These are phyloP conservation scores for Ascochyta rabiei DNA, from an alignment of 2,329 filamentous ascomycete species.

Conservation along the genomic window DNA sequence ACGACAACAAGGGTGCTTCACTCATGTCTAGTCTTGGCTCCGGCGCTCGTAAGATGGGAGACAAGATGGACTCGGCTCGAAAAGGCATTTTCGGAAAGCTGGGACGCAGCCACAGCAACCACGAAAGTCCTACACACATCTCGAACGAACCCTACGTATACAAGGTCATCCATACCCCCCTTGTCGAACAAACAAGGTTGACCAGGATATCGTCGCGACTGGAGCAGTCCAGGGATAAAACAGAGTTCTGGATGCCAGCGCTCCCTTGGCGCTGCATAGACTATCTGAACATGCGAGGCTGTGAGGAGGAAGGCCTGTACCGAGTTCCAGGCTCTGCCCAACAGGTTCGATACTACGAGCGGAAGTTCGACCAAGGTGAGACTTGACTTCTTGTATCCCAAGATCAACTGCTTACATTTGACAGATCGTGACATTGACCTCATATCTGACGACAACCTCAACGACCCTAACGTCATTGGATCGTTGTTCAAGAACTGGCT, in stretches of 20 bases:
- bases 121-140: slow-evolving; percentile 66
- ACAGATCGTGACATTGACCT: slow-evolving; percentile 86
- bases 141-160: slow-evolving; percentile 83
- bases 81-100: slow-evolving; percentile 84
- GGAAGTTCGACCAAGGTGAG: slow-evolving; percentile 83
- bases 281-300: slow-evolving; percentile 87
- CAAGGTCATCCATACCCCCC: slow-evolving; percentile 82
- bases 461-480: slow-evolving; percentile 95
- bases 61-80: slow-evolving; percentile 72
- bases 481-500: slow-evolving; percentile 98
- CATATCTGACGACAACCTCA: slow-evolving; percentile 83
- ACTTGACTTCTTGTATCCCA: not conserved
- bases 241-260: slow-evolving; percentile 98
- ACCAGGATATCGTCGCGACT: slow-evolving; percentile 90
- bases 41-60: slow-evolving; percentile 75
- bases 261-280: slow-evolving; percentile 96
- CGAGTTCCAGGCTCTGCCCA: slow-evolving; percentile 88
- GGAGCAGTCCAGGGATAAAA: slow-evolving; percentile 89
- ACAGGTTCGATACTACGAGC: slow-evolving; percentile 92
- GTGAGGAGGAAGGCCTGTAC: slow-evolving; percentile 92
- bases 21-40: slow-evolving; percentile 77
- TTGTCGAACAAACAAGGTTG: slow-evolving; percentile 86
- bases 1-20: slow-evolving; percentile 65
- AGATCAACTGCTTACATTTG: slow-evolving; percentile 14
- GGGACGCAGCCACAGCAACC: slow-evolving; percentile 71